phyloP scores from a whole-genome alignment of 2,329 filamentous ascomycete species.

The Colletotrichum spinosum region DNA sequence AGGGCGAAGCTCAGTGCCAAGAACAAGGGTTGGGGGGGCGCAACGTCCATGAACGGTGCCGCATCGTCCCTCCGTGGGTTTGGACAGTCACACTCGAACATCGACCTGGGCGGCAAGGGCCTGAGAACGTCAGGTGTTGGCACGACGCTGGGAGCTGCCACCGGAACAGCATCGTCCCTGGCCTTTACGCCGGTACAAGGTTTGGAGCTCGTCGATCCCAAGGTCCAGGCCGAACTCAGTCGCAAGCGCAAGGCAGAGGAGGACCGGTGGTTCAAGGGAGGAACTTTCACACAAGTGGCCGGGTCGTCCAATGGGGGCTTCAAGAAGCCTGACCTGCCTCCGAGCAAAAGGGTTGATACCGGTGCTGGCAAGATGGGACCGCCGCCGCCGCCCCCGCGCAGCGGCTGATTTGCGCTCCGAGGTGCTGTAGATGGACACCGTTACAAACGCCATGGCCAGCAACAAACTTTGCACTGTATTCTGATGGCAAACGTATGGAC shows the following conservation, averaged over 20 bases:
- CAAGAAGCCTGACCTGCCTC: conserved; percentile 83
- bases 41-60: conserved; percentile 72
- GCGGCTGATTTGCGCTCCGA: conserved; percentile 14
- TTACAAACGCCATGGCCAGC: too few relatives aligned
- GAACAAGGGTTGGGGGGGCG: conserved; percentile 92
- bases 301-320: conserved; percentile 73
- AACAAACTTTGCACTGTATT: too few relatives aligned
- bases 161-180: conserved; percentile 83
- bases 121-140: conserved; percentile 87
- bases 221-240: conserved; percentile 86
- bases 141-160: conserved; percentile 65
- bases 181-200: conserved; percentile 96
- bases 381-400: conserved; percentile 45
- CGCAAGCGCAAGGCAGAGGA: conserved; percentile 94
- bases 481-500: too few relatives aligned
- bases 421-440: too few relatives aligned
- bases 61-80: conserved; percentile 88
- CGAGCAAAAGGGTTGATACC: conserved; percentile 78
- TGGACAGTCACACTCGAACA: conserved; percentile 72
- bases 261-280: conserved; percentile 96
- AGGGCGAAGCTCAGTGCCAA: conserved; percentile 94
- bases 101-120: conserved; percentile 80
- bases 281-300: conserved; percentile 93
- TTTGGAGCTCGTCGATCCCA: conserved; percentile 94
- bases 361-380: conserved; percentile 66